Evolutionary conservation across 257 asterid genomes (phyloP).

Genomic region (Solanum bulbocastanum): DNA sequence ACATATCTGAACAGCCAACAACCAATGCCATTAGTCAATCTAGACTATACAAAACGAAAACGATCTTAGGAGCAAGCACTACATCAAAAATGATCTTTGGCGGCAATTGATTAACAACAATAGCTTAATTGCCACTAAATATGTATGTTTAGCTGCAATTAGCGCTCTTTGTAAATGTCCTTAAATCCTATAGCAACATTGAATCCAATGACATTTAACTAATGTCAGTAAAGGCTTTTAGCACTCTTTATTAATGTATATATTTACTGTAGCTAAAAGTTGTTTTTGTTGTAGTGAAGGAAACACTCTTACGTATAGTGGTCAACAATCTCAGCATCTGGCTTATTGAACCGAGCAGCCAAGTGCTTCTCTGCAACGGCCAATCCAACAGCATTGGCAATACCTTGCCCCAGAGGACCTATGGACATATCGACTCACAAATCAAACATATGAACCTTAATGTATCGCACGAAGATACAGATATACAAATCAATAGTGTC

Average conservation of each 20-base stretch:
- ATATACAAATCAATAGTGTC: neutral
- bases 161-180: neutral
- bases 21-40: conserved; percentile 1
- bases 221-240: neutral
- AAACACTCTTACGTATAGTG: conserved; percentile 59
- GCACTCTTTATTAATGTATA: neutral
- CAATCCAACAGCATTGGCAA: conserved; percentile 77
- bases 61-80: neutral
- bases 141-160: neutral
- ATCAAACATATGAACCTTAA: neutral
- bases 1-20: conserved; percentile 21
- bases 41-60: neutral
- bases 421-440: neutral
- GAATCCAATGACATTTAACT: no score
- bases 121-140: neutral
- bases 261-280: neutral
- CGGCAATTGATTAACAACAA: neutral
- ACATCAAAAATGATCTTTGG: neutral
- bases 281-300: neutral
- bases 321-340: conserved; percentile 57
- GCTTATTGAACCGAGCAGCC: conserved; percentile 78
- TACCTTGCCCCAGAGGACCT: conserved; percentile 94
- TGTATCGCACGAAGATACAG: neutral
- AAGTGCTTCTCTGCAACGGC: conserved; percentile 76
- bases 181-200: neutral